These are phyloP conservation scores for Monascus ruber DNA, from an alignment of 2,329 filamentous ascomycete genomes.

Conservation along the genomic window DNA sequence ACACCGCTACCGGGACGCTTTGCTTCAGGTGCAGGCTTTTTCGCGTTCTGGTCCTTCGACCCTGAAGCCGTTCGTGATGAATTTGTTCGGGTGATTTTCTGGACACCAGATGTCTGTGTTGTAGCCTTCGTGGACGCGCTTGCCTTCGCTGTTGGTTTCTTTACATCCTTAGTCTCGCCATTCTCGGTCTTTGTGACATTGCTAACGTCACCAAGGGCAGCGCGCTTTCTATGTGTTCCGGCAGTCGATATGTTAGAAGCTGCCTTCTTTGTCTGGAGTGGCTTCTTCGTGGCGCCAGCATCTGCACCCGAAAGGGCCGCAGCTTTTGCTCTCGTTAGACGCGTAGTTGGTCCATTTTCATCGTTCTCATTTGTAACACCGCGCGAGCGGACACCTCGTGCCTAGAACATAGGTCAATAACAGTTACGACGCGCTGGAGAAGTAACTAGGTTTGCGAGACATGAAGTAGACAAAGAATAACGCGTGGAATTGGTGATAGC, in stretches of 20 bases:
- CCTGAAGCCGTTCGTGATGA: constrained; percentile 52
- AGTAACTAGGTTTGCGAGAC: neutral
- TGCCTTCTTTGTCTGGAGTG: constrained; percentile 60
- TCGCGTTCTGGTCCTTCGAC: constrained; percentile 52
- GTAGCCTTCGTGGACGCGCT: constrained; percentile 68
- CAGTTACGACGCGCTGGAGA: neutral
- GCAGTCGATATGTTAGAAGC: constrained; percentile 34
- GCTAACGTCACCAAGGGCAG: constrained; percentile 85
- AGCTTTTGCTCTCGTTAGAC: constrained; percentile 86
- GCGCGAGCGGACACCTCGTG: constrained; percentile 61
- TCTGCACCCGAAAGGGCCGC: constrained; percentile 48
- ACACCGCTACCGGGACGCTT: constrained; percentile 66
- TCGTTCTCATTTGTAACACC: constrained; percentile 85
- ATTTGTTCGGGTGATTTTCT: constrained; percentile 54
- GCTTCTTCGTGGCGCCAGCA: constrained; percentile 45
- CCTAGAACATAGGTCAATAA: constrained; percentile 31
- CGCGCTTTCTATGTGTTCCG: constrained; percentile 57
- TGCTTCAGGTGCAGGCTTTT: constrained; percentile 50
- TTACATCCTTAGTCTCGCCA: constrained; percentile 52
- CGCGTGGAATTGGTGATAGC: constrained; percentile 17
- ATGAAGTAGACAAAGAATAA: constrained; percentile 1
- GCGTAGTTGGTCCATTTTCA: constrained; percentile 70
- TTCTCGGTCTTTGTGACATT: constrained; percentile 67
- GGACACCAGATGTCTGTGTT: constrained; percentile 65
- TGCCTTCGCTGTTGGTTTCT: constrained; percentile 58